Base-by-base conservation (phyloP, 257 asterid genomes). In the Ehretia macrophylla region DNA sequence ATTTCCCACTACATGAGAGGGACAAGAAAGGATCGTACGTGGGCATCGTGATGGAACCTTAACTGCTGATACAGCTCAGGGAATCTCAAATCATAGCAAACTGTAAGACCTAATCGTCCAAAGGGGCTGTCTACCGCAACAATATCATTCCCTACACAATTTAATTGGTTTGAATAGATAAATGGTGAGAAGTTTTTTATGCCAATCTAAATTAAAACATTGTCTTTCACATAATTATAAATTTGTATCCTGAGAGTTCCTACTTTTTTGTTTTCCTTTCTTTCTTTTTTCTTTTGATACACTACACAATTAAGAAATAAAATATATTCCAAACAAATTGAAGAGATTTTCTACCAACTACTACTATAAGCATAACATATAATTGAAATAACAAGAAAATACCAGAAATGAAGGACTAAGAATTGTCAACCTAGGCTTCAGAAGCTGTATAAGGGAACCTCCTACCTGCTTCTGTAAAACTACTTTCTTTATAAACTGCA, bases 31-130 rank as follows among this genome's bases (percentile, higher is more conserved):
- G 11, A 11, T 27, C 50, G 5, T 58, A 59, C 90, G 84, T 92
- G 81, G 45, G 88, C 95, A 58, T 77, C 78, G 58, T 72, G 90
- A 67, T 75, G 79, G 77, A 92, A 92, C 62, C 98, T 81, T 58
- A 92, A 78, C 70, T 75, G 87, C 81, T 92, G 98, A 66, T 92
- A 92, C n/a, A 92, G 70, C 62, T 92, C 95, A 5, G 98, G 98
- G 50, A 92, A 92, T 65, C 98, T 82, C 83, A 88, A 75, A 70
- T 92, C 98, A 53, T 92, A 92, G 79, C 97, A 92, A 35, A 88
- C 95, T 1, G 98, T 92, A 52, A 88, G 76, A 50, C 98, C 98
- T 27, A 92, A 50, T 17, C 85, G 75, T 9, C 98, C 98, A 37
- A 84, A 79, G 48, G 98, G 97, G 72, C 84, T 88, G 52, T 92